Conservation (phyloP, 2,329 filamentous ascomycete genomes). For the Penicillium corylophilum region DNA sequence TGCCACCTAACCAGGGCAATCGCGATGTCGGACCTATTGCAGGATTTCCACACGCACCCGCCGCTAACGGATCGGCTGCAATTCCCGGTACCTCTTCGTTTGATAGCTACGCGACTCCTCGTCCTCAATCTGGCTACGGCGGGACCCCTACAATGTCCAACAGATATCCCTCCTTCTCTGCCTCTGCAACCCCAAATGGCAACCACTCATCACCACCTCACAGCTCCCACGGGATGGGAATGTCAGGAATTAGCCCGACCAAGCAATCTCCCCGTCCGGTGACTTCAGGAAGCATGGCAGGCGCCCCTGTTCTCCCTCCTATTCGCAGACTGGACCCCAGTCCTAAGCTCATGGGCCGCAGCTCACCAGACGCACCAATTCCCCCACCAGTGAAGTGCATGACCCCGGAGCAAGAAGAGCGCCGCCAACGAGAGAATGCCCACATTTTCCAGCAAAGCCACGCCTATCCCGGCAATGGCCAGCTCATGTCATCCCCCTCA, state of each 20-base stretch:
- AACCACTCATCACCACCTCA: constrained; percentile 37
- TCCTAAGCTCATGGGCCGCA: constrained; percentile 45
- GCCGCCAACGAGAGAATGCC: constrained; percentile 39
- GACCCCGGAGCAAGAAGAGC: constrained; percentile 45
- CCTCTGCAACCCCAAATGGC: constrained; percentile 32
- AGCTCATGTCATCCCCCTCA: constrained; percentile 35
- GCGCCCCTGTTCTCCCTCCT: constrained; percentile 40
- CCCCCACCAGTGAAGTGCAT: constrained; percentile 44
- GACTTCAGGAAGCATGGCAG: constrained; percentile 34
- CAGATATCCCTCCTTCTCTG: constrained; percentile 34
- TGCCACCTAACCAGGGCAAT: constrained; percentile 52
- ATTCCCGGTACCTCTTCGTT: constrained; percentile 33
- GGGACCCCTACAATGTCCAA: constrained; percentile 31
- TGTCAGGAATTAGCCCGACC: constrained; percentile 48
- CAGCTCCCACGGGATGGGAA: constrained; percentile 36
- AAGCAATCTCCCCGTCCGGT: constrained; percentile 46
- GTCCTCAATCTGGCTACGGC: constrained; percentile 29
- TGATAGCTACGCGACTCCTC: constrained; percentile 30
- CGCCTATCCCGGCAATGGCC: constrained; percentile 23
- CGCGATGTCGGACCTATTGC: constrained; percentile 48
- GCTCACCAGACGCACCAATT: constrained; percentile 44
- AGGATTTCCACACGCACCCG: constrained; percentile 38
- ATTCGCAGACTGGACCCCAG: constrained; percentile 44
- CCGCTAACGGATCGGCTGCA: constrained; percentile 27
- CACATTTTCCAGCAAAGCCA: constrained; percentile 23